A percentile compares a stretch with the other conserved stretches of the same genome.
phyloP scores from a whole-genome alignment of 1,284 basidiomycete species.

The Ceratobasidium sp. region DNA sequence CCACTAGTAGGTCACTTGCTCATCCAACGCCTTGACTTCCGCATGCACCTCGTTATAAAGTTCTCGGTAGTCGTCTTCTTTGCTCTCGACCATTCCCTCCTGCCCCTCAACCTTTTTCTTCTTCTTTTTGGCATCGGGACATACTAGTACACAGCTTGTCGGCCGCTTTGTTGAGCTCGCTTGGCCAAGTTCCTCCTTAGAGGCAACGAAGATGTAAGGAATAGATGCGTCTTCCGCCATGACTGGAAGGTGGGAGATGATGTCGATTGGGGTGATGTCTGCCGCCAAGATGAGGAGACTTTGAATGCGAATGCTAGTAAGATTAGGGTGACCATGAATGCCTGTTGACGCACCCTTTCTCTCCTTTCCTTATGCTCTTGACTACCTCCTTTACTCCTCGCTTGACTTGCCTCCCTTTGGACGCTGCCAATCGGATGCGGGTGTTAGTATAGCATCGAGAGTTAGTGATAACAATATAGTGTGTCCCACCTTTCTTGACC shows the following conservation, averaged over 20 bases:
- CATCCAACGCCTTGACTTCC: slow-evolving; percentile 87
- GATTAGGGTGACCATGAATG: not conserved
- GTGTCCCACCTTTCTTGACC: slow-evolving; percentile 84
- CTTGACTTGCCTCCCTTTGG: slow-evolving; percentile 92
- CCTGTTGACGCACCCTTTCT: slow-evolving; percentile 80
- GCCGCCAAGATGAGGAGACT: slow-evolving; percentile 94
- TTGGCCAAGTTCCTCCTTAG: slow-evolving; percentile 95
- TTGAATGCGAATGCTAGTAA: slow-evolving; percentile 6
- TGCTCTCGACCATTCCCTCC: slow-evolving; percentile 70
- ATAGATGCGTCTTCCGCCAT: slow-evolving; percentile 95
- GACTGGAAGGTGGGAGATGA: slow-evolving; percentile 96
- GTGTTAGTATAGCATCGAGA: slow-evolving; percentile 38
- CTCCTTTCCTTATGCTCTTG: slow-evolving; percentile 94
- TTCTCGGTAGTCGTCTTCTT: slow-evolving; percentile 85
- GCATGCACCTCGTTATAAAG: slow-evolving; percentile 86
- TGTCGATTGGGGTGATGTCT: slow-evolving; percentile 98
- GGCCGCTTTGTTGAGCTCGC: slow-evolving; percentile 98
- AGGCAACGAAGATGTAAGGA: slow-evolving; percentile 90
- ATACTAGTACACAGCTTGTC: slow-evolving; percentile 97
- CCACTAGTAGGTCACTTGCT: slow-evolving; percentile 75
- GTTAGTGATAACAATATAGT: not conserved
- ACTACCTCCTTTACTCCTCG: slow-evolving; percentile 97
- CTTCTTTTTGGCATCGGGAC: slow-evolving; percentile 76
- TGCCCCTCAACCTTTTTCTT: slow-evolving; percentile 75
- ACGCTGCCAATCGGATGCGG: slow-evolving; percentile 66